These are phyloP conservation scores for Diplodia sapinea DNA, from an alignment of 2,329 filamentous ascomycete genomes.

Conservation along the genomic window DNA sequence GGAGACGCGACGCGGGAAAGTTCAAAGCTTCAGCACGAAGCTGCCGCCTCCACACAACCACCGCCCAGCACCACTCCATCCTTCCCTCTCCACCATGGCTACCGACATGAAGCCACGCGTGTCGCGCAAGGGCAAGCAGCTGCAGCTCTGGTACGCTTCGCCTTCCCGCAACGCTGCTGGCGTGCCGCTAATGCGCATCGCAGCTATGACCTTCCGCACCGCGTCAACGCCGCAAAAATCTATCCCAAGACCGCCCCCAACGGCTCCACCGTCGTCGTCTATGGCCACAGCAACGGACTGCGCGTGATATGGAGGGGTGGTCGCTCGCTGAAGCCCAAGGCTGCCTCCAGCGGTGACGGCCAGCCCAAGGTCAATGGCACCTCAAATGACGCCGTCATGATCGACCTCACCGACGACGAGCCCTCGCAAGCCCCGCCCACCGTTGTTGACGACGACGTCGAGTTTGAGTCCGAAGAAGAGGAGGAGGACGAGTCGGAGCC, in stretches of 20 bases:
- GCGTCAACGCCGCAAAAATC: slow-evolving; percentile 60
- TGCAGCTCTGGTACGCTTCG: slow-evolving; percentile 27
- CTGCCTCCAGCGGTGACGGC: slow-evolving; percentile 38
- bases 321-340: slow-evolving; percentile 49
- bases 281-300: slow-evolving; percentile 64
- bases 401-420: slow-evolving; percentile 61
- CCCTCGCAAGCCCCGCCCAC: slow-evolving; percentile 38
- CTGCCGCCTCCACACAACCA: slow-evolving; percentile 30
- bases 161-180: no score
- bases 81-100: slow-evolving; percentile 19
- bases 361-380: slow-evolving; percentile 51
- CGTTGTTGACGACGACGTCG: slow-evolving; percentile 37
- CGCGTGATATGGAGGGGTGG: slow-evolving; percentile 67
- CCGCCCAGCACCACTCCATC: slow-evolving; percentile 7
- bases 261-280: slow-evolving; percentile 66
- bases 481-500: slow-evolving; percentile 64
- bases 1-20: slow-evolving; percentile 32
- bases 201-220: slow-evolving; percentile 66
- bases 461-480: slow-evolving; percentile 62
- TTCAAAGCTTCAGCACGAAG: slow-evolving; percentile 28
- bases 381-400: slow-evolving; percentile 56
- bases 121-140: slow-evolving; percentile 27
- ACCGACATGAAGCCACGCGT: slow-evolving; percentile 28
- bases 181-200: slow-evolving; percentile 11
- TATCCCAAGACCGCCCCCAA: slow-evolving; percentile 66